Evolutionary conservation across 495 filamentous ascomycete species (phyloP), one percentile per base, ranked within the genome.

Genomic region (Xylaria acuta): DNA sequence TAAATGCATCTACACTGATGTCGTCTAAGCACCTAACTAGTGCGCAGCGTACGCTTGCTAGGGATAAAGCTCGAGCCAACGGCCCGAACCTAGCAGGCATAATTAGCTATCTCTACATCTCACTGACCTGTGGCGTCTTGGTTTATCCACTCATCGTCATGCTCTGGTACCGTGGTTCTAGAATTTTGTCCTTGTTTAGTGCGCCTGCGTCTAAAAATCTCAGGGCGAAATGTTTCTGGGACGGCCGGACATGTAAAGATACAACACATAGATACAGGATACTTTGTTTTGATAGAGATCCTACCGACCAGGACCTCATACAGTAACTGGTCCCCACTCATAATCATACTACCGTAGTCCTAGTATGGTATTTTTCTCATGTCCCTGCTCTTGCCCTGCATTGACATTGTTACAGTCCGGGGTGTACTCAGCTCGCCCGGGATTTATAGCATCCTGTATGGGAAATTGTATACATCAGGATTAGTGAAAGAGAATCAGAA

Each of bases 391-490:
- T 67, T 34, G 18, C 22, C 64, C 47, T 67, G 65, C 36, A 56
- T 67, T 56, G 49, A 20, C 5, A 27, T 20, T 32, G 49, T 67
- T 36, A 43, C 12, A 66, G 43, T 45, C 64, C 64, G 32, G 64
- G 64, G 43, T 66, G 30, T 66, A 18, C 64, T 66, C 64, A 66
- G 64, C 64, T 66, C 18, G 45, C 45, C 64, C 25, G 16, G 64
- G 64, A 25, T 66, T 43, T 51, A 18, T 30, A 38, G 32, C 32
- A 25, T 25, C 45, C 64, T 66, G 64, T 36, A 25, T 22, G 22
- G 27, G 14, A 64, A 14, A 20, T 32, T 47, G 22, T 49, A 47
- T 20, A 60, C 18, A 60, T 60, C 27, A 56, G 32, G 25, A 56
- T 60, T 38, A 60, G 20, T 36, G 54, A 5, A 38, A 22, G 14